Evolutionary conservation across 441 rosid species (phyloP).

Genomic region (Manihot esculenta): DNA sequence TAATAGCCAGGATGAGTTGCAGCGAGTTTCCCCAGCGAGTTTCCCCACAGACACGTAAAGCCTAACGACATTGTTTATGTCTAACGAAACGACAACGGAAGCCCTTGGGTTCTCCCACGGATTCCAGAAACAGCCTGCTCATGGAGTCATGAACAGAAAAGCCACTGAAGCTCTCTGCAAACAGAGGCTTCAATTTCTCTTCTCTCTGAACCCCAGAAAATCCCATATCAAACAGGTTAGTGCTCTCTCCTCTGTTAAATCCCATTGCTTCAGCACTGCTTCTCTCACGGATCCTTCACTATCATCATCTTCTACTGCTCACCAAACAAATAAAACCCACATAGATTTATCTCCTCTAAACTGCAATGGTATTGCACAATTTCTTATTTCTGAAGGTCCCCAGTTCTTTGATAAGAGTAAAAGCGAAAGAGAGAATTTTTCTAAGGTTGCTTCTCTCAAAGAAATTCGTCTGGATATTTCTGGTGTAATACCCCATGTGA

Average conservation of each 20-base stretch:
- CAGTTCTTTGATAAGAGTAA: slow-evolving; percentile 16
- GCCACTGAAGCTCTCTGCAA: background rate
- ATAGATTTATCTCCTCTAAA: slow-evolving; percentile 31
- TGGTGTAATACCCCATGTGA: slow-evolving; percentile 52
- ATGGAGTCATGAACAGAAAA: background rate
- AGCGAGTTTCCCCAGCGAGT: too few species aligned
- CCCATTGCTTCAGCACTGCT: slow-evolving; percentile 18
- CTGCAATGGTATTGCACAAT: slow-evolving; percentile 31
- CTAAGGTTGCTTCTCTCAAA: slow-evolving; percentile 38
- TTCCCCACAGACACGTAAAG: too few species aligned
- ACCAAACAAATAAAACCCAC: slow-evolving; percentile 24
- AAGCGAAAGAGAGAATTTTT: slow-evolving; percentile 23
- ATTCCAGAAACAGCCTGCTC: background rate
- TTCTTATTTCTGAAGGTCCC: slow-evolving; percentile 30
- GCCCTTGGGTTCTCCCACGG: too few species aligned
- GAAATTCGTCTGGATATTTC: slow-evolving; percentile 53
- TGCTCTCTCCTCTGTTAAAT: slow-evolving; percentile 19
- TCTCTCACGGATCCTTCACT: slow-evolving; percentile 15
- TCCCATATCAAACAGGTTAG: slow-evolving; percentile 28
- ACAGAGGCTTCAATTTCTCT: slow-evolving; percentile 43
- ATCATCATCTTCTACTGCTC: slow-evolving; percentile 17
- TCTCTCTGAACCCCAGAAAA: slow-evolving; percentile 20
- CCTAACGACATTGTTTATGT: too few species aligned
- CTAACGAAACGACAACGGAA: too few species aligned
- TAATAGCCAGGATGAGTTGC: too few species aligned